Evolutionary conservation across 2,329 filamentous ascomycete genomes (phyloP), one percentile per base, ranked within the genome.

Genomic region (Nothopassalora personata): DNA sequence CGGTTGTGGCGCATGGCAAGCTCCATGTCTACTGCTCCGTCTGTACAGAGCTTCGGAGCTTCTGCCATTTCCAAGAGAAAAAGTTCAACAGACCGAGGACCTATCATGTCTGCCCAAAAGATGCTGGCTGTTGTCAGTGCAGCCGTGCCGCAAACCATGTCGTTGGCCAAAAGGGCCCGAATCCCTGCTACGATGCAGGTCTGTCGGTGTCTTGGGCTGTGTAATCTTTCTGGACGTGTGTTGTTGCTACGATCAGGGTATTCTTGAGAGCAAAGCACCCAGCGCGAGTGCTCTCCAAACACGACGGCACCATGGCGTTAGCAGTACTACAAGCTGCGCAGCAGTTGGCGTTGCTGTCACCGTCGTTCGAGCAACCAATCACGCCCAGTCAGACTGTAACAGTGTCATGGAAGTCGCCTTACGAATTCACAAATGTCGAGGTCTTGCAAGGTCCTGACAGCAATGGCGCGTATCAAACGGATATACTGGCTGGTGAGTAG

Each of bases 321-420:
- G 53, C 56, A 39, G 56, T 59, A 36, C 50, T 61, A 34, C 53
- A 56, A 39, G 56, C 60, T 33, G 53, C 60, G 45, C 48, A 61
- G 39, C 13, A 43, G 19, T 48, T 61, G 43, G 49, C 34, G 28
- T 59, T 61, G 23, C 27, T 58, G 10, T 56, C 60, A n/a, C 53
- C 60, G n/a, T 33, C 18, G 19, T 27, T 30, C 8, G 51, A 55
- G 7, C 39, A 49, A 23, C 48, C 33, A 13, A 55, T 57, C 30
- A 43, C 53, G 18, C 19, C 46, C 4, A 52, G 58, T 8, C 54
- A 60, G 46, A 33, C 50, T 8, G 53, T 64, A 31, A 55, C 55
- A 36, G 59, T 64, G 13, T 53, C 49, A 23, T 64, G 62, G 62
- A 60, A 48, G 45, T 61, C 62, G 33, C 62, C 62, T 9, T 64